Evolutionary conservation across 2,329 filamentous ascomycete genomes (phyloP).

Genomic region (Xylariales sp.): DNA sequence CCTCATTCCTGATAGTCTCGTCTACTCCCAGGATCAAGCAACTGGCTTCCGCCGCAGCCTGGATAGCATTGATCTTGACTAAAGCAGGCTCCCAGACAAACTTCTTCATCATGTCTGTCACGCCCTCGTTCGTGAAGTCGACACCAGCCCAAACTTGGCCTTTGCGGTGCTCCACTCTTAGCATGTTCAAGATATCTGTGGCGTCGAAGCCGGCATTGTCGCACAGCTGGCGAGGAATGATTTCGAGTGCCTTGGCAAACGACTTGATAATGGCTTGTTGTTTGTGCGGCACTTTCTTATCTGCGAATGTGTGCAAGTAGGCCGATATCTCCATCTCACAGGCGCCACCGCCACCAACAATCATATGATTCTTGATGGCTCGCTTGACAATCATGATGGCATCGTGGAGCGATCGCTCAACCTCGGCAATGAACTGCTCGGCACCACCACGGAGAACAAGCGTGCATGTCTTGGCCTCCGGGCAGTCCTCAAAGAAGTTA

Average conservation of each 20-base stretch:
- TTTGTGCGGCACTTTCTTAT: conserved; percentile 89
- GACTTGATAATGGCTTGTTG: conserved; percentile 97
- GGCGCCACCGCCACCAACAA: conserved; percentile 92
- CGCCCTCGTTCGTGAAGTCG: conserved; percentile 88
- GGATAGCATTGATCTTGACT: conserved; percentile 95
- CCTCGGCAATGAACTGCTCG: conserved; percentile 98
- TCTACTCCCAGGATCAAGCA: conserved; percentile 95
- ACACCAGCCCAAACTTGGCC: conserved; percentile 93
- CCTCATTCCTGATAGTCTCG: conserved; percentile 98
- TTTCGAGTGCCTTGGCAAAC: conserved; percentile 94
- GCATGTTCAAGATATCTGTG: conserved; percentile 93
- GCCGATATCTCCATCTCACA: conserved; percentile 95
- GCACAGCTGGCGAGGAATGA: conserved; percentile 93
- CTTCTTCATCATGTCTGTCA: conserved; percentile 87
- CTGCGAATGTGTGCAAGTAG: conserved; percentile 87
- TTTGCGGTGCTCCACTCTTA: conserved; percentile 94
- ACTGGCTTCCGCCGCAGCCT: conserved; percentile 90
- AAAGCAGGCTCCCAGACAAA: conserved; percentile 98
- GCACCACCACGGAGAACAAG: conserved; percentile 91
- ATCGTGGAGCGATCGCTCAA: conserved; percentile 95
- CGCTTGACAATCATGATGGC: conserved; percentile 99
- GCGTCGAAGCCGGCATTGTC: conserved; percentile 98
- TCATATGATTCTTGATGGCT: conserved; percentile 87
- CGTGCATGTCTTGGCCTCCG: conserved; percentile 93
- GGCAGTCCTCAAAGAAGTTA: conserved; percentile 98